A percentile compares a stretch with the other conserved stretches of the same genome.
Evolutionary conservation across 208 protist genomes (phyloP).

Genomic region (Leishmania mexicana): DNA sequence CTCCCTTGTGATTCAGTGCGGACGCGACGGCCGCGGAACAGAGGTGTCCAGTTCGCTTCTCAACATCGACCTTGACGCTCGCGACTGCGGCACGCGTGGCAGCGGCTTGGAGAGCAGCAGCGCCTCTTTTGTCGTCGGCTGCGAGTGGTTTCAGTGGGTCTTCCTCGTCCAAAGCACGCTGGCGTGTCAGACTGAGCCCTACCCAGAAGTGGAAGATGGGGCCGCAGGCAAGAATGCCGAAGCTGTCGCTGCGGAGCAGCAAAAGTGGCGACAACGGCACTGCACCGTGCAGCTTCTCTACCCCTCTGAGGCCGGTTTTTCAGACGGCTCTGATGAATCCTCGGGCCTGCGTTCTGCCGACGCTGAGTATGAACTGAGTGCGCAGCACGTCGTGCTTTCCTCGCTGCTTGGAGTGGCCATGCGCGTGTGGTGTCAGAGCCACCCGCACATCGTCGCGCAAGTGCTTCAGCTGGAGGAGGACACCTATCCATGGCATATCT

Average conservation of each 20-base stretch:
- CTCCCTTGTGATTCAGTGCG: conserved; percentile 43
- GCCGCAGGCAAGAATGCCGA: conserved; percentile 1
- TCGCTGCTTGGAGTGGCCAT: conserved; percentile 38
- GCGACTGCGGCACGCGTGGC: not conserved
- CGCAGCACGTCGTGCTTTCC: conserved; percentile 31
- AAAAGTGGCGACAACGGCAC: conserved; percentile 38
- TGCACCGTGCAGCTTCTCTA: conserved; percentile 40
- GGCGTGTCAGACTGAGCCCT: conserved; percentile 29
- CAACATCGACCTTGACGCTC: not conserved
- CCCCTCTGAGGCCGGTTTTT: conserved; percentile 24
- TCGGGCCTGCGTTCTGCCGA: conserved; percentile 27
- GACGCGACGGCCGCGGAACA: conserved; percentile 7
- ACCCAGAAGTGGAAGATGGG: conserved; percentile 5
- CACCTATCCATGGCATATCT: conserved; percentile 20
- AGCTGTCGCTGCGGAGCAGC: conserved; percentile 3
- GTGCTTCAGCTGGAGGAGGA: conserved; percentile 33
- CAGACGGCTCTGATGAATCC: conserved; percentile 15
- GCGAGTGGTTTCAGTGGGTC: conserved; percentile 44
- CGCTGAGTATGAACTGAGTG: conserved; percentile 40
- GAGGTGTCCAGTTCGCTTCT: not conserved
- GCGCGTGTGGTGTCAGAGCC: conserved; percentile 29
- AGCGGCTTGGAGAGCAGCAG: not conserved
- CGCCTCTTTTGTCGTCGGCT: conserved; percentile 39
- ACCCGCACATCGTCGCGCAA: conserved; percentile 36
- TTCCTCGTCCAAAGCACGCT: conserved; percentile 30